phyloP scores from a whole-genome alignment of 1,284 basidiomycete genomes.

The Apiotrichum laibachii region DNA sequence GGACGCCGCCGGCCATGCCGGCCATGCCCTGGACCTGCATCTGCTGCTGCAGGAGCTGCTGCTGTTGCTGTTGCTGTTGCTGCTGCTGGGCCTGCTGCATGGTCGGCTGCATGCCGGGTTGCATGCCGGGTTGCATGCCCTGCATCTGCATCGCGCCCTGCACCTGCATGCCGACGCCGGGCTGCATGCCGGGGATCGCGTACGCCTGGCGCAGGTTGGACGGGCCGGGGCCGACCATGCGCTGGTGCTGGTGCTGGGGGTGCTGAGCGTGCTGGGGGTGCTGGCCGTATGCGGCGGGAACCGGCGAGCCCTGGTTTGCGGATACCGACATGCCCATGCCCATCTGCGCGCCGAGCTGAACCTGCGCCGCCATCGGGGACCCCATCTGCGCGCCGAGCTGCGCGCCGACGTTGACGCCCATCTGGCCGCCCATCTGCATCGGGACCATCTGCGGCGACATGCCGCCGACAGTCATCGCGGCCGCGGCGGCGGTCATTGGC shows the following conservation, averaged over 20 bases:
- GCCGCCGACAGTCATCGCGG: neutral
- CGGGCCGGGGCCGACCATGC: conserved; percentile 13
- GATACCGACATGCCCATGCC: neutral
- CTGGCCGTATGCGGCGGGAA: no score
- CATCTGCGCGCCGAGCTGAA: neutral
- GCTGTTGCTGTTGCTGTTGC: no score
- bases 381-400: no score
- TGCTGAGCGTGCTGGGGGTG: neutral
- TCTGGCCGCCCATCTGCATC: neutral
- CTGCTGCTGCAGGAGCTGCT: no score
- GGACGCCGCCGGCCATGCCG: no score
- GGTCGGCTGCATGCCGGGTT: no score
- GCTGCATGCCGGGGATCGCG: conserved; percentile 5
- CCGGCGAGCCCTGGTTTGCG: no score
- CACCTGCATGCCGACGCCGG: neutral
- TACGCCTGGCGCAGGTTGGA: conserved; percentile 18
- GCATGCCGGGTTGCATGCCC: neutral
- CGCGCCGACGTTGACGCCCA: neutral
- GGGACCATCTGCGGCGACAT: neutral
- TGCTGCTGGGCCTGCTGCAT: no score
- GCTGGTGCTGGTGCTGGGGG: neutral
- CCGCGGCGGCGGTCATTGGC: neutral
- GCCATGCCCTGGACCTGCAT: no score
- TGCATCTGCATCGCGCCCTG: neutral
- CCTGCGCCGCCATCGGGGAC: neutral